These are phyloP conservation scores for Acarospora socialis DNA, from an alignment of 2,329 filamentous ascomycete species.

Conservation along the genomic window DNA sequence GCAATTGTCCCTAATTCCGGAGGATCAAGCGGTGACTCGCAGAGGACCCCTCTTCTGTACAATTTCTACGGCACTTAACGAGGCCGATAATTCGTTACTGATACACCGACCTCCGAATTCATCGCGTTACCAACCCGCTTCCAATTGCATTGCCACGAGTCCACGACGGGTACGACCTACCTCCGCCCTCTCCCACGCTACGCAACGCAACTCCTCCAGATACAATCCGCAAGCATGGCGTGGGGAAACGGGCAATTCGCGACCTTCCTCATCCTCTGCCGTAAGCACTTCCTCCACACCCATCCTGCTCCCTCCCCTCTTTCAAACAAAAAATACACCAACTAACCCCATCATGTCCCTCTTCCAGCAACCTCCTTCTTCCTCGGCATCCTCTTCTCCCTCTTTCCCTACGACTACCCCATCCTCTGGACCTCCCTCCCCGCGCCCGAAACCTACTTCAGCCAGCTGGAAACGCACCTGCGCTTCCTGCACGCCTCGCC, in stretches of 20 bases:
- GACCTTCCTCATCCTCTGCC: slow-evolving; percentile 91
- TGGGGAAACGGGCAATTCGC: slow-evolving; percentile 55
- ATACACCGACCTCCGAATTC: too few relatives aligned
- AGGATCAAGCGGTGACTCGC: too few relatives aligned
- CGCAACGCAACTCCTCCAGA: not conserved
- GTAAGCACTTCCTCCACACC: slow-evolving; percentile 41
- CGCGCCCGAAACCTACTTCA: slow-evolving; percentile 55
- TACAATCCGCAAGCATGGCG: slow-evolving; percentile 19
- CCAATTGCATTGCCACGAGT: too few relatives aligned
- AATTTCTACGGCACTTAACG: too few relatives aligned
- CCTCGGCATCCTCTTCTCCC: slow-evolving; percentile 92
- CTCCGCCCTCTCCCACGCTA: too few relatives aligned
- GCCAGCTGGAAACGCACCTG: slow-evolving; percentile 78
- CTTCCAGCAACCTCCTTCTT: slow-evolving; percentile 77
- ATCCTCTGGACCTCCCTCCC: slow-evolving; percentile 63
- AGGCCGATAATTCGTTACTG: too few relatives aligned
- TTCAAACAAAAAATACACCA: slow-evolving; percentile 9
- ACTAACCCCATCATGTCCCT: slow-evolving; percentile 9
- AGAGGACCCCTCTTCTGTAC: too few relatives aligned
- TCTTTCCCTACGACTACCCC: slow-evolving; percentile 90
- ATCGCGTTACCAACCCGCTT: too few relatives aligned
- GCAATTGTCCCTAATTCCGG: too few relatives aligned
- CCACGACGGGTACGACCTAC: too few relatives aligned
- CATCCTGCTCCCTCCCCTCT: slow-evolving; percentile 4
- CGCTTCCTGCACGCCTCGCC: slow-evolving; percentile 83